A percentile compares a stretch with the other conserved stretches of the same genome.
Evolutionary conservation across 306 rosid species (phyloP).

Genomic region (Pyrus betulifolia): DNA sequence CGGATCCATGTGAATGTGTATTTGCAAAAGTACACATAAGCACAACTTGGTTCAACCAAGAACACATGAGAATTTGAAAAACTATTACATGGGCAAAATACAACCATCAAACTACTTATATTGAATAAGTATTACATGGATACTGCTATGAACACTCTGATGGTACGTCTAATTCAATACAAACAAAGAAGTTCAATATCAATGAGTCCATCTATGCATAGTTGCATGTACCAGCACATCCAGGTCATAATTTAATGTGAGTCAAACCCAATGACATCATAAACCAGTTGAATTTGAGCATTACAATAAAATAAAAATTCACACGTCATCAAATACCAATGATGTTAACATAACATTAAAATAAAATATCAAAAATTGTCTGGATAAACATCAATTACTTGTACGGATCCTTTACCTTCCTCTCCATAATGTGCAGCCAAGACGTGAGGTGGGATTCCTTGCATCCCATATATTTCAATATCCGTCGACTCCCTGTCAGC

Average conservation of each 20-base stretch:
- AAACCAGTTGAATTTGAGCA: background rate
- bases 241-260: background rate
- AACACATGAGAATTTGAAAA: background rate
- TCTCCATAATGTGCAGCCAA: constrained; percentile 97
- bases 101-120: background rate
- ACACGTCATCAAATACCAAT: background rate
- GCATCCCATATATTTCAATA: constrained; percentile 99
- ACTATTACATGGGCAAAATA: background rate
- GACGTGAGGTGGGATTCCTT: constrained; percentile 89
- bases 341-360: background rate
- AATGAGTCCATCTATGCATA: background rate
- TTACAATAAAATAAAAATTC: background rate
- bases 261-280: background rate
- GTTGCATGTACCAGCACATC: background rate
- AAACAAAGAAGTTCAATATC: background rate
- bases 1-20: too few species aligned
- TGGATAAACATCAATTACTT: background rate
- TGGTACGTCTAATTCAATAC: background rate
- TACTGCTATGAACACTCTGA: background rate
- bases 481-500: constrained; percentile 84
- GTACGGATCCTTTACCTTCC: constrained; percentile 47
- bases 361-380: background rate
- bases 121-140: background rate
- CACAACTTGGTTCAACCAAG: background rate
- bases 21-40: background rate